Base-by-base conservation (phyloP, 2,329 filamentous ascomycete species). In the Fusarium chaquense region DNA sequence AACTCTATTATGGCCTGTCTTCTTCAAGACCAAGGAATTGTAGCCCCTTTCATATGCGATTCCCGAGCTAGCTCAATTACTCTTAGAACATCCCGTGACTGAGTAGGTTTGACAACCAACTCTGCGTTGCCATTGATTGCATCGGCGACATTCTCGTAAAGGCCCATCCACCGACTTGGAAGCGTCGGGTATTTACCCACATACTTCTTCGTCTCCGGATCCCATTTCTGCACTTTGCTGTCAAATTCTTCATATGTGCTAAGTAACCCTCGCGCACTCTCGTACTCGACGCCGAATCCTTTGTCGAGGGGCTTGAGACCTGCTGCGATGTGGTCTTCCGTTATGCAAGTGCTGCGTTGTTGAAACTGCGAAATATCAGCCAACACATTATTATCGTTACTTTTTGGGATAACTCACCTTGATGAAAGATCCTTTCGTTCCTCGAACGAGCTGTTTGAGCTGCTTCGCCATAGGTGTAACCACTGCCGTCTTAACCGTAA, bases 281-380 rank as follows among this genome's bases (percentile, higher is more conserved):
- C 67, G 0, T 60, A 30, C 33, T 74, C 72, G 3, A 58, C 36
- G 5, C 71, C 72, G 9, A 74, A 74, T 1, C 46, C 52, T 20
- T 65, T 30, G 11, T 74, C 71, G 2, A 65, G 46, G 0, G 72
- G 67, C 3, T 58, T 62, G 2, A 61, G 49, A 5, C 65, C 71
- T 4, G 62, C 47, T 2, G 47, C 58, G 13, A 71, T 73, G 4
- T 72, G 60, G 12, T 74, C 72, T 18, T 74, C 72, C n/a, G 71
- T 71, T 7, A 81, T 79, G 54, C 80, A 79, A 16, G 76, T 79
- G 4, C 67, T 73, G 36, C 75, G 76, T 32, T 75, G 73, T 51
- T 84, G 89, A 88, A 6, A 87, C 89, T 30, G 88, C 69, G 43
- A 85, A 78, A 6, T 84, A 82, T 40, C 2, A 44, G 6, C 5